A percentile compares a stretch with the other conserved stretches of the same genome.
phyloP scores from a whole-genome alignment of 1,139 yeast species.

The Fermentozyma sake region DNA sequence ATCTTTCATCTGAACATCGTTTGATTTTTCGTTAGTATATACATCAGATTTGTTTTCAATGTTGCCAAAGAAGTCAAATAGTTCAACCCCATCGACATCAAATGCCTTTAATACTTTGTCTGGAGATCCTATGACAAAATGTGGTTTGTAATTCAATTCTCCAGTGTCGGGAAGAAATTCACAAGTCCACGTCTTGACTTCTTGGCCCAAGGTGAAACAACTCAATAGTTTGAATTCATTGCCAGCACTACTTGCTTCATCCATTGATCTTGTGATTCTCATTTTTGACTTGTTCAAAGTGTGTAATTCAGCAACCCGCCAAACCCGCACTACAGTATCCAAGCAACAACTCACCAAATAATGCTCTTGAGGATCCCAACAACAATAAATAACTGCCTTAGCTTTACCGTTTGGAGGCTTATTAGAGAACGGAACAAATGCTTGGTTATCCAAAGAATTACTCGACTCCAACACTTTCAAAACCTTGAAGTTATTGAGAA shows the following conservation, averaged over 20 bases:
- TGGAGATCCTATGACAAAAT: slow-evolving; percentile 71
- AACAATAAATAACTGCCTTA: slow-evolving; percentile 60
- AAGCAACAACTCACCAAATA: slow-evolving; percentile 63
- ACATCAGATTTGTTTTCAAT: slow-evolving; percentile 24
- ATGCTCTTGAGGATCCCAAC: slow-evolving; percentile 72
- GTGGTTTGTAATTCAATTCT: slow-evolving; percentile 32
- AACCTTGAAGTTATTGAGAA: slow-evolving; percentile 47
- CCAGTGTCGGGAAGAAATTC: slow-evolving; percentile 57
- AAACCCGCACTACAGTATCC: slow-evolving; percentile 63
- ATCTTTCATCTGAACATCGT: slow-evolving; percentile 13
- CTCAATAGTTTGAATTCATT: slow-evolving; percentile 18
- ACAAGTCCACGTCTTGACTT: slow-evolving; percentile 56
- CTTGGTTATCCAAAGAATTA: slow-evolving; percentile 25
- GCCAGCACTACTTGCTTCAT: slow-evolving; percentile 3
- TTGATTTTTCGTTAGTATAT: slow-evolving; percentile 10
- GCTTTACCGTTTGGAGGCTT: slow-evolving; percentile 15
- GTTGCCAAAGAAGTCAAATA: slow-evolving; percentile 43
- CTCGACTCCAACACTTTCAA: slow-evolving; percentile 31
- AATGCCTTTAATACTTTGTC: slow-evolving; percentile 68
- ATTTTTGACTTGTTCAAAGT: slow-evolving; percentile 20
- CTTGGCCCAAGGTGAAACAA: slow-evolving; percentile 40
- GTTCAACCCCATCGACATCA: slow-evolving; percentile 42
- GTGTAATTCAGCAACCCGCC: slow-evolving; percentile 48
- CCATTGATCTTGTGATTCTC: slow-evolving; percentile 24
- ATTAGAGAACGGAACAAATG: slow-evolving; percentile 23